Evolutionary conservation across 352 stramenopile genomes (phyloP).

Genomic region (Pythium diclinum): DNA sequence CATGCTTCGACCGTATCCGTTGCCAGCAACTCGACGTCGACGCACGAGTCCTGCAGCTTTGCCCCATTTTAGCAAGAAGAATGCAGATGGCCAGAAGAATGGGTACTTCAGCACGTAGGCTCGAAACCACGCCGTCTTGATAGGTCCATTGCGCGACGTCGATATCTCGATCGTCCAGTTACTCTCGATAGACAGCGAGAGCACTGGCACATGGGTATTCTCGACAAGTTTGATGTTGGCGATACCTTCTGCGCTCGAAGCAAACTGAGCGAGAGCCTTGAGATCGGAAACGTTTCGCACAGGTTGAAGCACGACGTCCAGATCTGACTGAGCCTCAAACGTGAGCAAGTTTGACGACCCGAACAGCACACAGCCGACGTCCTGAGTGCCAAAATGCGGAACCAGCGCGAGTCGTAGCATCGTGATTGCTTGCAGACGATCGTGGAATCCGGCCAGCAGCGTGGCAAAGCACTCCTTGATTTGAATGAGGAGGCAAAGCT

Average conservation of each 20-base stretch:
- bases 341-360: conserved; percentile 69
- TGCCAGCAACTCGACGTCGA: conserved; percentile 36
- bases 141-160: conserved; percentile 46
- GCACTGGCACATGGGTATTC: conserved; percentile 49
- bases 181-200: conserved; percentile 54
- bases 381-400: conserved; percentile 23
- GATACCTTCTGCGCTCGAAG: background rate
- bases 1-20: conserved; percentile 41
- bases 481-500: conserved; percentile 58
- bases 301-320: conserved; percentile 51
- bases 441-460: conserved; percentile 57
- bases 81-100: conserved; percentile 77
- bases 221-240: conserved; percentile 11
- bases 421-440: conserved; percentile 56
- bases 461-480: conserved; percentile 46
- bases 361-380: conserved; percentile 50
- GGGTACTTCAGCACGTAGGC: conserved; percentile 60
- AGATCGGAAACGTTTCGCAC: conserved; percentile 6
- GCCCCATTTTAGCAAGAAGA: conserved; percentile 72
- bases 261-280: conserved; percentile 16
- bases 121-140: conserved; percentile 70
- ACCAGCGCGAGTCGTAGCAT: conserved; percentile 39
- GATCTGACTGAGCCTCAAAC: conserved; percentile 74
- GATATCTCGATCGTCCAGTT: conserved; percentile 71
- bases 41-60: conserved; percentile 67